Percentiles rank a stretch among this genome's conserved stretches.
phyloP scores from a whole-genome alignment of 345 rosid species.

The Rubroshorea leprosula region DNA sequence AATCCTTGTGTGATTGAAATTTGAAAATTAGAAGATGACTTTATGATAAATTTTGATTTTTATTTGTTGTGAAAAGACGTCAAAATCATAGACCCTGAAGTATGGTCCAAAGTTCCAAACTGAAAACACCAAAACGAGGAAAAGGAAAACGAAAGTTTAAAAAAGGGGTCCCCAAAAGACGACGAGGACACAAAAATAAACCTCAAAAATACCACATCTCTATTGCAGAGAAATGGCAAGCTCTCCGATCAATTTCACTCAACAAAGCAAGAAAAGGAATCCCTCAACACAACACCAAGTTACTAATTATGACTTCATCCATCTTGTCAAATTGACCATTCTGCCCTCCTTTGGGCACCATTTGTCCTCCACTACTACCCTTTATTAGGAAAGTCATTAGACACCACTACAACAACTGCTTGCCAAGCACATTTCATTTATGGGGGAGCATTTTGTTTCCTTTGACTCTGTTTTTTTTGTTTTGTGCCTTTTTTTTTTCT shows the following conservation, averaged over 20 bases:
- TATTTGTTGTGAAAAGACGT: slow-evolving; percentile 13
- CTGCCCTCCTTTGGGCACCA: too few species aligned
- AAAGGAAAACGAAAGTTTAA: not conserved
- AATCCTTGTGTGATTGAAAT: too few species aligned
- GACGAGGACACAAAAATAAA: not conserved
- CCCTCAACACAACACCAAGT: slow-evolving; percentile 9
- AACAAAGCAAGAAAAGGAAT: slow-evolving; percentile 6
- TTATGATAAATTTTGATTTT: too few species aligned
- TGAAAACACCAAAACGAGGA: slow-evolving; percentile 12
- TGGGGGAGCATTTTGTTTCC: too few species aligned
- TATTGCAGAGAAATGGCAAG: not conserved
- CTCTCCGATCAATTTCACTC: slow-evolving; percentile 21
- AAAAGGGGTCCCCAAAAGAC: slow-evolving; percentile 14
- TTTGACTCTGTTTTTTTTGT: too few species aligned
- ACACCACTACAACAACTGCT: too few species aligned
- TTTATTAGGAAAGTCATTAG: too few species aligned
- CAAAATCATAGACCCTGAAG: slow-evolving; percentile 17
- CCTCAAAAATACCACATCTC: slow-evolving; percentile 36
- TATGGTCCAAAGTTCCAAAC: slow-evolving; percentile 23
- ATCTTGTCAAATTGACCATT: too few species aligned
- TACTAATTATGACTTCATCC: slow-evolving; percentile 1
- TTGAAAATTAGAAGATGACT: too few species aligned
- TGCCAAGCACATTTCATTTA: too few species aligned
- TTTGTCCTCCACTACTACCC: too few species aligned
- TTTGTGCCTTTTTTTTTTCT: too few species aligned